Base-by-base conservation (phyloP, 2,329 filamentous ascomycete genomes). In the Epichloe typhina region DNA sequence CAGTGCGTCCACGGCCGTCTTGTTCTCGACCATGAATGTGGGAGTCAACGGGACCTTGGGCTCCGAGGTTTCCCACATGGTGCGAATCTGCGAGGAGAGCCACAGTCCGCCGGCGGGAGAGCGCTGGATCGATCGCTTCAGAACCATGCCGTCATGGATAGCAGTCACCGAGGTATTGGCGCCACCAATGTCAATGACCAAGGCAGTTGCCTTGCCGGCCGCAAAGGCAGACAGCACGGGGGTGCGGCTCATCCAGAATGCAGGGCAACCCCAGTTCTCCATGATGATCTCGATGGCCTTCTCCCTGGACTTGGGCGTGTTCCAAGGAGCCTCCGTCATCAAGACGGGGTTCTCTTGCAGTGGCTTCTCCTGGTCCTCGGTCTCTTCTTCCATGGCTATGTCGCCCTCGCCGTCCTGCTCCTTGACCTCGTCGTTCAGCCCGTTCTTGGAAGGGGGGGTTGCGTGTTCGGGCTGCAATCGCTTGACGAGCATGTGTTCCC, bases 201-300 rank as follows among this genome's bases (percentile, higher is more conserved):
- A 79, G 6, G 90, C 91, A 4, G 88, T 94, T 0, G 91, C 84
- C 69, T 96, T 97, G 56, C 93, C 93, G 15, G 88, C 85, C 17
- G 89, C 89, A 64, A 96, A 97, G 19, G 90, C 86, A 50, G 91
- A 83, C 64, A 96, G 78, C 42, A 96, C 90, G 26, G 91, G 89
- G 49, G 83, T 94, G 62, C 88, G 83, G 55, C 88, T 88, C 54
- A 97, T 74, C 77, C 91, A 98, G 68, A 96, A 97, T 5, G 93
- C 93, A 17, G 93, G 93, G 51, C 85, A 86, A 31, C 88, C 88
- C 89, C 93, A 98, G 63, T 82, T 87, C 74, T 98, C 93, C 84
- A 98, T 96, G 53, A 88, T 89, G 55, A 97, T 82, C 71, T 98
- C 93, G 61, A 96, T 91, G 40, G 85, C 84, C 77, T 93, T 95